phyloP scores from a whole-genome alignment of 371 early-diverging fungal species.

The Rhizopus arrhizus region DNA sequence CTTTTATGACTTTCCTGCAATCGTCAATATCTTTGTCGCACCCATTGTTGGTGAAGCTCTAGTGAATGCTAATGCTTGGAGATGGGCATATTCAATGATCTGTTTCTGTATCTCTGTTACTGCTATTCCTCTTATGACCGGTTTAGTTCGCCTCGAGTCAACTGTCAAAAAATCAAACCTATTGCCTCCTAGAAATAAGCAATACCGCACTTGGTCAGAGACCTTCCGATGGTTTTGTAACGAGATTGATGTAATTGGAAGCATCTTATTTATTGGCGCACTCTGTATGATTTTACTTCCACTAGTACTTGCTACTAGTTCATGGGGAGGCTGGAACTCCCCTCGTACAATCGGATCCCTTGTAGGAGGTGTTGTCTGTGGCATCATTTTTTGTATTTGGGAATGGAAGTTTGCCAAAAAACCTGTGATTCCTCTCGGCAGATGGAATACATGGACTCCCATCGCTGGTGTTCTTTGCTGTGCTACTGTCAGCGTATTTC shows the following conservation, averaged over 20 bases:
- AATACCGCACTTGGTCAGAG: conserved; percentile 9
- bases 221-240: conserved; percentile 30
- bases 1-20: conserved; percentile 34
- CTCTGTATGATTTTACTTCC: conserved; percentile 49
- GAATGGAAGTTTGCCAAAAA: conserved; percentile 43
- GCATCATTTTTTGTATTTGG: conserved; percentile 39
- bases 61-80: conserved; percentile 21
- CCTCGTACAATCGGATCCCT: conserved; percentile 24
- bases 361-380: conserved; percentile 29
- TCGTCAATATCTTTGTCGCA: conserved; percentile 37
- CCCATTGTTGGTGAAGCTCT: conserved; percentile 34
- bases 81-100: conserved; percentile 36
- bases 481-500: conserved; percentile 45
- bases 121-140: conserved; percentile 25
- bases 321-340: conserved; percentile 49
- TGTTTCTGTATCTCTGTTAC: conserved; percentile 25
- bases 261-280: conserved; percentile 41
- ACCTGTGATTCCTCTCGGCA: conserved; percentile 51
- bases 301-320: conserved; percentile 41
- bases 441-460: conserved; percentile 48
- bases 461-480: conserved; percentile 45
- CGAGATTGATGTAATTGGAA: conserved; percentile 51
- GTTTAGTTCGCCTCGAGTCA: conserved; percentile 21
- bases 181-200: neutral
- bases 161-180: conserved; percentile 22